Evolutionary conservation across 2,329 filamentous ascomycete genomes (phyloP).

Genomic region (Periconia digitata): DNA sequence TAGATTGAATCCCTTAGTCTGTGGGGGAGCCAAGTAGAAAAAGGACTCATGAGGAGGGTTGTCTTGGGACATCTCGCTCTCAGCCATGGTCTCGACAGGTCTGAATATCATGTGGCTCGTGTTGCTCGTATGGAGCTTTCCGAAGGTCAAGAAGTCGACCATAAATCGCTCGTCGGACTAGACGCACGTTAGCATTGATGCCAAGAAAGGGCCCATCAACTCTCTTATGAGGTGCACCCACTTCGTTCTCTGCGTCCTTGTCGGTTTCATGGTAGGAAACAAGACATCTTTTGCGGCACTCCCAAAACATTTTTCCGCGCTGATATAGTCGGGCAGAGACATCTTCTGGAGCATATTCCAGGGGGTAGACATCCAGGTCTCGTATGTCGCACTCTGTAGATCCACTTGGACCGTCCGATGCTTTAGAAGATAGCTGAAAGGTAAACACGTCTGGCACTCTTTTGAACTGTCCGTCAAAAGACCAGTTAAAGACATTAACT

Average conservation of each 20-base stretch:
- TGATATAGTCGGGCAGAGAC: constrained; percentile 1
- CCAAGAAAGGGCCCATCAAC: neutral
- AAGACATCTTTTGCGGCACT: constrained; percentile 8
- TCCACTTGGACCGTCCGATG: neutral
- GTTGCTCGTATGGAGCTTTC: constrained; percentile 9
- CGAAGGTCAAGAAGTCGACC: constrained; percentile 12
- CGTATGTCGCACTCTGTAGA: constrained; percentile 2
- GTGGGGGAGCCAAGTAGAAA: constrained; percentile 6
- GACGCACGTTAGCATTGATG: neutral
- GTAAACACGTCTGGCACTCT: neutral
- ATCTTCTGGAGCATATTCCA: constrained; percentile 4
- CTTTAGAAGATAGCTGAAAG: neutral
- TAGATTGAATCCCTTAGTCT: constrained; percentile 13
- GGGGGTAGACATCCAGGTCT: constrained; percentile 11
- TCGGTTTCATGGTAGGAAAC: constrained; percentile 9
- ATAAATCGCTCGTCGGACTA: constrained; percentile 15
- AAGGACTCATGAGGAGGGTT: constrained; percentile 11
- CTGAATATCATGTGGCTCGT: neutral
- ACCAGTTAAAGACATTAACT: constrained; percentile 7
- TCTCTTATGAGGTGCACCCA: neutral
- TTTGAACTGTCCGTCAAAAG: constrained; percentile 11
- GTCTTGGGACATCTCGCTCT: constrained; percentile 3
- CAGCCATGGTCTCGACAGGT: constrained; percentile 1
- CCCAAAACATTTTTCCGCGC: constrained; percentile 13
- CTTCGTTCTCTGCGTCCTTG: neutral